Base-by-base conservation (phyloP, 108 stramenopile species). In the Nitzschia inconspicua region DNA sequence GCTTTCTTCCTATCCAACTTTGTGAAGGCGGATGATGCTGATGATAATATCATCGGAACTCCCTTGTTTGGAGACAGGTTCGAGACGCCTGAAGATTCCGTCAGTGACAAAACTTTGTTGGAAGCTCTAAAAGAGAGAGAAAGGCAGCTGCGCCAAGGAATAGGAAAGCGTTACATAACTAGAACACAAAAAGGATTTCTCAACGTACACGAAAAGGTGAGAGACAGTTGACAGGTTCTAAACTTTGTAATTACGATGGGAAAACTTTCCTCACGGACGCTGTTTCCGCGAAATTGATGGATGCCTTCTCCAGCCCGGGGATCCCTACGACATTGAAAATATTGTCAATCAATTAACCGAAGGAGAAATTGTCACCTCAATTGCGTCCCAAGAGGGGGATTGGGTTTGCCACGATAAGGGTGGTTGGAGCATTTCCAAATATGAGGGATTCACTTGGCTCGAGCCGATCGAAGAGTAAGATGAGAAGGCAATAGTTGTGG, bases 361-460 rank as follows among this genome's bases (percentile, higher is more conserved):
- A 19, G 75, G 75, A 6, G 59, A 76, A 22, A 63, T 76, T 47
- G 65, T 76, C 4, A 67, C 51, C 29, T 54, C 65, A 3, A 66
- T 34, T 7, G 70, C 59, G 13, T 60, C 64, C 2, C 25, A 29
- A 22, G 25, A 43, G 27, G 75, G 63, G 11, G 40, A 36, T 36
- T 76, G 75, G 75, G 46, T 76, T 19, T 60, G 29, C 23, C 75
- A 76, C 37, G 75, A 76, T 49, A 53, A 36, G 20, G 75, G 75
- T 31, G 75, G 75, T 11, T 76, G 75, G 75, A 71, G 69, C 29
- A 58, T 76, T 39, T 58, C 65, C 32, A 57, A 71, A 11, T 66
- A 43, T 28, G 49, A 29, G 19, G 75, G 75, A 55, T 75, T 75
- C 56, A 60, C 53, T 14, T 75, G 74, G 74, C 51, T 75, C 3